Conservation (phyloP, 1,284 basidiomycete genomes). For the Sanghuangporus weigelae region DNA sequence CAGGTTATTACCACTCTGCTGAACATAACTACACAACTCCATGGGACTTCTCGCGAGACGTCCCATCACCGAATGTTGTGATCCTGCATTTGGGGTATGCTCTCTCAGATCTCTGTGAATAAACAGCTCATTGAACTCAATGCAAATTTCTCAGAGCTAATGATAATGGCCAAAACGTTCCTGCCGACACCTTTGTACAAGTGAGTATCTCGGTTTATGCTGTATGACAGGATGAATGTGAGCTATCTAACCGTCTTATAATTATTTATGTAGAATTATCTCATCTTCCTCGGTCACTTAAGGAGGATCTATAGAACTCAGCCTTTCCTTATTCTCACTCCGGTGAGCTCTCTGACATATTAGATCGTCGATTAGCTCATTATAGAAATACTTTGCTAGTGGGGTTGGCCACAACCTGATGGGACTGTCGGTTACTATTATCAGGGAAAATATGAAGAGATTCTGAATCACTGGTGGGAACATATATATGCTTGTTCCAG, state of each 20-base stretch:
- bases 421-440: constrained; percentile 45
- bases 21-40: constrained; percentile 57
- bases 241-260: background rate
- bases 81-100: constrained; percentile 56
- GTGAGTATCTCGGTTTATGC: constrained; percentile 24
- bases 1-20: constrained; percentile 45
- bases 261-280: constrained; percentile 27
- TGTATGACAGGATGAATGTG: background rate
- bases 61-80: constrained; percentile 43
- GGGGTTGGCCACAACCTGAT: constrained; percentile 52
- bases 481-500: background rate
- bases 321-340: constrained; percentile 51
- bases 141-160: too few relatives aligned
- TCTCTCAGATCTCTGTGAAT: too few relatives aligned
- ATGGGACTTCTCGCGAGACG: constrained; percentile 48
- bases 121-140: too few relatives aligned
- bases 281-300: constrained; percentile 37
- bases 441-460: constrained; percentile 36
- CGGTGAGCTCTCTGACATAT: constrained; percentile 29
- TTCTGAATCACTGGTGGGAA: constrained; percentile 29
- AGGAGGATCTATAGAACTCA: constrained; percentile 40
- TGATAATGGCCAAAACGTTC: constrained; percentile 35
- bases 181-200: constrained; percentile 38
- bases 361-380: background rate
- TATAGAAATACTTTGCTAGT: constrained; percentile 27